Evolutionary conservation across 176 grass and related monocot genomes (phyloP), one percentile per base, ranked within the genome.

Genomic region (Phyllostachys edulis): DNA sequence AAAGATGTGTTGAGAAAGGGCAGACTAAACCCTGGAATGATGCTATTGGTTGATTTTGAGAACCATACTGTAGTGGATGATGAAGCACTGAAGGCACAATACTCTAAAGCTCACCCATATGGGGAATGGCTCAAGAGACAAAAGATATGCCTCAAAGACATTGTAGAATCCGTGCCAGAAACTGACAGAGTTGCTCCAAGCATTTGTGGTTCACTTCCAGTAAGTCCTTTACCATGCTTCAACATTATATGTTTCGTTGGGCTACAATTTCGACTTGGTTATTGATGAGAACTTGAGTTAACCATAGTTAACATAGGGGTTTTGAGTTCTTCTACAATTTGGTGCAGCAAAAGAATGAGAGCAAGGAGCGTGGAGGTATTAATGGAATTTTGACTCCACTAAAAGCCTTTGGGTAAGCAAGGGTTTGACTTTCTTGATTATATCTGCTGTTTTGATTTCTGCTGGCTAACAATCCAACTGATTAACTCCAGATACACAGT

Each of bases 1-100:
- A 78, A 87, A 84, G 93, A 99, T 78, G 93, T 99, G 52, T 76
- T 83, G 55, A 94, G 90, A 81, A 99, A 99, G 84, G 96, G 96
- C 69, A 91, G 96, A 49, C 81, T 99, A 18, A 96, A 99, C 79
- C 96, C 96, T 81, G 96, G 96, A 75, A 99, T 99, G 96, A 99
- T 99, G 96, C 74, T 99, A 42, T 81, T 99, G 40, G 96, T 99
- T 61, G 96, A 99, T 85, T 99, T 99, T 42, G 93, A 99, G 75
- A 99, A 99, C 73, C 96, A 92, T 62, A 88, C 50, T 80, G 90
- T 99, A 72, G 93, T 99, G 44, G 93, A 99, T 81, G 96, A 99
- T 88, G 96, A 96, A 80, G 91, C 75, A 47, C 74, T 99, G 54
- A 99, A 99, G 82, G 67, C 91, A 65, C 91, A 96, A 46, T 99